Conservation (phyloP, 78 protist species). For the Emiliania huxleyi region DNA sequence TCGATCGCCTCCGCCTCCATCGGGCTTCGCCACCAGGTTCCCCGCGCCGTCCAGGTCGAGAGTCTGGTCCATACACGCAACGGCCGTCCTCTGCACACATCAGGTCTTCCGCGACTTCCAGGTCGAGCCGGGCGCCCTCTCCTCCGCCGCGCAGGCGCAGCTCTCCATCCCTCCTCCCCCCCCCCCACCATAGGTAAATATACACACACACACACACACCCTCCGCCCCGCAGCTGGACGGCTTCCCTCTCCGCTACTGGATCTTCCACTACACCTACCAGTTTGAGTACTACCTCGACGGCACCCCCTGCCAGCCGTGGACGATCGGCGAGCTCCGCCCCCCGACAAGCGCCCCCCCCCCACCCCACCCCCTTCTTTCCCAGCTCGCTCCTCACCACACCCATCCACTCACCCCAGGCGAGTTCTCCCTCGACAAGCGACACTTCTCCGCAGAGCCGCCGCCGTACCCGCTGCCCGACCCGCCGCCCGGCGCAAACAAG, state of each 20-base stretch:
- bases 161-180: too few relatives aligned
- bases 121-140: conserved; percentile 23
- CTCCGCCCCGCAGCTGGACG: neutral
- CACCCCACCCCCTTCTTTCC: too few relatives aligned
- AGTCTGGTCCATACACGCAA: too few relatives aligned
- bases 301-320: conserved; percentile 18
- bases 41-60: neutral
- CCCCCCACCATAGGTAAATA: too few relatives aligned
- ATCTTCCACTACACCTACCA: conserved; percentile 20
- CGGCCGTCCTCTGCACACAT: too few relatives aligned
- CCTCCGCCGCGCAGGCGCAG: too few relatives aligned
- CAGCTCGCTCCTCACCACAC: too few relatives aligned
- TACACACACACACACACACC: too few relatives aligned
- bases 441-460: conserved; percentile 4
- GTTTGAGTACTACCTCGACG: conserved; percentile 2
- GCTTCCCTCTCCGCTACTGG: neutral
- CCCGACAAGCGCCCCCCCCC: too few relatives aligned
- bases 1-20: neutral
- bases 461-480: neutral
- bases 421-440: conserved; percentile 26
- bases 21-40: neutral
- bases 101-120: neutral
- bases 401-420: too few relatives aligned
- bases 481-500: neutral
- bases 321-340: too few relatives aligned